A percentile compares a stretch with the other conserved stretches of the same genome.
These are phyloP conservation scores for Asterionellopsis glacialis DNA, from an alignment of 108 stramenopile genomes.

Conservation along the genomic window DNA sequence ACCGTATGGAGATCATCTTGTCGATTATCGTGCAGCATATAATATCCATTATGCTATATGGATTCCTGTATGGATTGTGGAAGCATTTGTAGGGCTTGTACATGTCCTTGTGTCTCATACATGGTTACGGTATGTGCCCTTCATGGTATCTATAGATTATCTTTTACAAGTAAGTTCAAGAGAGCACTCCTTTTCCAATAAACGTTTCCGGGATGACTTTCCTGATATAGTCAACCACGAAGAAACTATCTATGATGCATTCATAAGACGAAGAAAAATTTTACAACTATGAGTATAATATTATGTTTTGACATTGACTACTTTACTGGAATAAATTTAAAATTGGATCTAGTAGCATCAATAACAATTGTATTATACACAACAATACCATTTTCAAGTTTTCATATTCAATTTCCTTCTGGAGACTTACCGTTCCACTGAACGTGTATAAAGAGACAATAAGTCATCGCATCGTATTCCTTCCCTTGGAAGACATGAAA, in stretches of 20 bases:
- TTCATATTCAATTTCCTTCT: too few species aligned
- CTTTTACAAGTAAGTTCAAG: conserved; percentile 20
- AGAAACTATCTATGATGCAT: conserved; percentile 26
- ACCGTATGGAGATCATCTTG: conserved; percentile 22
- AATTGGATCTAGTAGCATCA: too few species aligned
- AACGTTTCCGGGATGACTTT: conserved; percentile 4
- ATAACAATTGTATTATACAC: too few species aligned
- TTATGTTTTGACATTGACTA: too few species aligned
- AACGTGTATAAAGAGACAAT: too few species aligned
- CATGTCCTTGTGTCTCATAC: not conserved
- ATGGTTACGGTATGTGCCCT: conserved; percentile 5
- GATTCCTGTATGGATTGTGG: conserved; percentile 21
- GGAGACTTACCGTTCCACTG: too few species aligned
- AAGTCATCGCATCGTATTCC: too few species aligned
- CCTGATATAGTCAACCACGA: not conserved
- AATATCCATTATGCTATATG: conserved; percentile 9
- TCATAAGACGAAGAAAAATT: conserved; percentile 1
- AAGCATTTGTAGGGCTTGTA: conserved; percentile 8
- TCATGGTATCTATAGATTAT: conserved; percentile 11
- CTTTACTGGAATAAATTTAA: too few species aligned
- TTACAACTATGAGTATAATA: too few species aligned
- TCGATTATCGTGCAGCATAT: conserved; percentile 15
- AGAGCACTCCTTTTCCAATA: conserved; percentile 23
- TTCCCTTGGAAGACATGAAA: too few species aligned
- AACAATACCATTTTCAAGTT: too few species aligned